Base-by-base conservation (phyloP, 768 basidiomycete genomes). In the Amanita pallidorosea region DNA sequence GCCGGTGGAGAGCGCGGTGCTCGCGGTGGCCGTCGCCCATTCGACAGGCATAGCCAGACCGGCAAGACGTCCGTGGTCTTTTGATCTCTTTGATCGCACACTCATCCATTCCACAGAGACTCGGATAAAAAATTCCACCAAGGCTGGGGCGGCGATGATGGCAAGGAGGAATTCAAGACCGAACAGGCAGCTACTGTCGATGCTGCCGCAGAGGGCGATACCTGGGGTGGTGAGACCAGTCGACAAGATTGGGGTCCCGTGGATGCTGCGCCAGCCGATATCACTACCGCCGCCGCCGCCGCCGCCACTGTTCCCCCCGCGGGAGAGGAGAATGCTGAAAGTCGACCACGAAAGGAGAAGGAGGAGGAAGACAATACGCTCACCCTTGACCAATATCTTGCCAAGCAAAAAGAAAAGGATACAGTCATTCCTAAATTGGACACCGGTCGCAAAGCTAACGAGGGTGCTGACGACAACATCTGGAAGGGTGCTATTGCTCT, bases 141-240 rank as follows among this genome's bases (percentile, higher is more conserved):
- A 63, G 85, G 84, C 57, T 98, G 95, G 95, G 95, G 95, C 56
- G 89, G 87, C 37, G 90, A 93, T 56, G 88, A 93, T 59, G 91
- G 87, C 58, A 76, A 72, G 58, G 66, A 85, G 35, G 95, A 97
- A 68, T 76, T 90, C 61, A 83, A 84, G 70, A 76, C 74, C 31
- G 94, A 97, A 65, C 68, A 80, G 53, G 83, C 79, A 25, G 95
- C 85, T 49, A 76, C 68, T 43, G 72, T 65, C 56, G 92, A 95
- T 61, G 88, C 83, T 36, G 72, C 69, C 20, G 74, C 65, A 20
- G 86, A 88, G 61, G 69, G 63, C 27, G 53, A 56, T 37, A 65
- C 65, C 64, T 57, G 89, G 91, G 66, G 66, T 33, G 56, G 65
- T 29, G 68, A 66, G 49, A 76, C 83, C 13, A 33, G 12, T 5